phyloP scores from a whole-genome alignment of 2,329 filamentous ascomycete species.

The Pseudocercospora crystallina region DNA sequence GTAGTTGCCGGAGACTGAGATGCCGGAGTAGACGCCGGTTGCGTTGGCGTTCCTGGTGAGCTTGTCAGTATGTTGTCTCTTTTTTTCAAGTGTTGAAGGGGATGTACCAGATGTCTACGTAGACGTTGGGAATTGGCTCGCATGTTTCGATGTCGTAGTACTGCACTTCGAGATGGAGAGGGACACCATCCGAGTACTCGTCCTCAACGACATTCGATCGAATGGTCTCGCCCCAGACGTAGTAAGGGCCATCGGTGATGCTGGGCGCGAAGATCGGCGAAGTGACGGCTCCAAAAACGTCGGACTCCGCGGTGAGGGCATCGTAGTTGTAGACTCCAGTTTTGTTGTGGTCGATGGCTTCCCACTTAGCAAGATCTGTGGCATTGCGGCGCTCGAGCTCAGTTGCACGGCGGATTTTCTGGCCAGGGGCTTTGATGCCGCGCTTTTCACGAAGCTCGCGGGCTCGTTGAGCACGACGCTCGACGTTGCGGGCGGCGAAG shows the following conservation, averaged over 20 bases:
- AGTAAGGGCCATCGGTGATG: conserved; percentile 29
- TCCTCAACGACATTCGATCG: conserved; percentile 44
- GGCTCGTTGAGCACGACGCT: conserved; percentile 16
- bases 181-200: conserved; percentile 43
- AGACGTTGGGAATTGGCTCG: conserved; percentile 42
- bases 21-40: conserved; percentile 48
- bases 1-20: conserved; percentile 31
- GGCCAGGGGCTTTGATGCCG: conserved; percentile 15
- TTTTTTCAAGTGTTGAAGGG: too few relatives aligned
- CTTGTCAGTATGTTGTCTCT: too few relatives aligned
- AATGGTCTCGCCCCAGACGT: conserved; percentile 40
- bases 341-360: conserved; percentile 33
- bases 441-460: conserved; percentile 16
- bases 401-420: conserved; percentile 15
- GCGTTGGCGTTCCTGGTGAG: conserved; percentile 49
- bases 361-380: conserved; percentile 31
- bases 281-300: conserved; percentile 27
- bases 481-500: conserved; percentile 12
- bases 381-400: conserved; percentile 19
- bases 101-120: conserved; percentile 50
- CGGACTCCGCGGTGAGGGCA: conserved; percentile 20
- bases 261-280: conserved; percentile 31
- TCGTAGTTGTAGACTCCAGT: conserved; percentile 29
- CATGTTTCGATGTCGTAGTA: conserved; percentile 47
- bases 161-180: conserved; percentile 45